Evolutionary conservation across 768 basidiomycete genomes (phyloP).

Genomic region (Mycena polygramma): DNA sequence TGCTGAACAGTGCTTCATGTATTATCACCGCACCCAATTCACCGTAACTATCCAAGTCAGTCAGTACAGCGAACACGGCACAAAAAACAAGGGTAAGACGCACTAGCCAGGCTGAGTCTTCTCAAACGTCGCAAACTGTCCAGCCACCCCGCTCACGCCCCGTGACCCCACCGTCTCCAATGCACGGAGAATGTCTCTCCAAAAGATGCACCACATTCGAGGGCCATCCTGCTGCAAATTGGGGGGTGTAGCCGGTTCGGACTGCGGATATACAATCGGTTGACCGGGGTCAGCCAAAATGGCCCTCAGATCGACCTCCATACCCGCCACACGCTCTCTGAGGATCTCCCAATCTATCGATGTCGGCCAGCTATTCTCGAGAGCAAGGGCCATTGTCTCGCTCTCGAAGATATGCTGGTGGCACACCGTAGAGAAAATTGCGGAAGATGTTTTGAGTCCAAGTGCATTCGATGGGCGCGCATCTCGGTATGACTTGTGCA

Average conservation of each 20-base stretch:
- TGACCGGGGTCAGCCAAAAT: slow-evolving; percentile 6
- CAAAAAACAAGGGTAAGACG: not conserved
- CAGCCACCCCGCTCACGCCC: not conserved
- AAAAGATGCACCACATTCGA: slow-evolving; percentile 17
- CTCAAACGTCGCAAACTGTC: slow-evolving; percentile 1
- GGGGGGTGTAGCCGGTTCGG: not conserved
- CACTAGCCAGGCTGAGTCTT: slow-evolving; percentile 23
- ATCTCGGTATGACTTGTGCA: not conserved
- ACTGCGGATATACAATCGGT: not conserved
- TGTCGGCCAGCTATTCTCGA: not conserved
- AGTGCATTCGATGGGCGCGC: slow-evolving; percentile 5
- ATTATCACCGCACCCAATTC: slow-evolving; percentile 12
- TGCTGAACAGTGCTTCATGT: not conserved
- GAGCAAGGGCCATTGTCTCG: not conserved
- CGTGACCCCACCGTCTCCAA: not conserved
- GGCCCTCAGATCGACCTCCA: not conserved
- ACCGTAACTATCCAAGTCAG: slow-evolving; percentile 12
- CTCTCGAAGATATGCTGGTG: slow-evolving; percentile 5
- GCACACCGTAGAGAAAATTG: not conserved
- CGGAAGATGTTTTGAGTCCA: slow-evolving; percentile 5
- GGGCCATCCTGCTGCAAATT: not conserved
- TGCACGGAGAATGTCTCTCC: not conserved
- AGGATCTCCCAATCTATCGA: not conserved
- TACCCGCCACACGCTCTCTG: not conserved
- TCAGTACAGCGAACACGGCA: not conserved